Base-by-base conservation (phyloP, 2,329 filamentous ascomycete species). In the Aaosphaeria arxii region DNA sequence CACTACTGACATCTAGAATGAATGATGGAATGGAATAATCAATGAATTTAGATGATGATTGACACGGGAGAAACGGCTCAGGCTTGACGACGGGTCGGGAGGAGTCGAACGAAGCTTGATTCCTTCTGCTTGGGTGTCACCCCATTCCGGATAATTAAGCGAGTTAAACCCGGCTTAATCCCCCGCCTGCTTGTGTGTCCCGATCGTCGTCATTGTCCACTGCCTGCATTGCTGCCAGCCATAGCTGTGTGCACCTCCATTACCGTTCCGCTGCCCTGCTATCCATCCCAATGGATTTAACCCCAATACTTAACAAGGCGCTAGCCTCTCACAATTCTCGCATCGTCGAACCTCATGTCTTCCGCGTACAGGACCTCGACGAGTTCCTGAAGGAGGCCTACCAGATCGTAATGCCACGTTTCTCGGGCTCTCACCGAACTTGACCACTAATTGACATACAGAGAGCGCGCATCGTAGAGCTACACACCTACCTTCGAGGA, bases 361-460 rank as follows among this genome's bases (percentile, higher is more conserved):
- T 71, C 52, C 66, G 66, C 50, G 60, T 71, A 44, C 64, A 66
- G 42, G 61, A 64, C 45, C 80, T 94, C 44, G 89, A 96, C 67
- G 87, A 88, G 61, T 99, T 97, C 67, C 77, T 97, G 32, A 91
- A 92, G 66, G 92, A 97, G 73, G 94, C 94, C 45, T 94, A 95
- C 73, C 84, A 87, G 67, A 96, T 97, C 70, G 91, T 95, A 75
- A 36, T 63, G 80, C 70, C 44, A 64, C 62, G 53, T 58, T 55
- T 52, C 55, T 48, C 32, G 40, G 42, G 45, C 45, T 44, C 35
- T 47, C 47, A 36, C 39, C 29, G 30, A 38, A 47, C 47, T 24
- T 47, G 54, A 55, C 61, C 68, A 55, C 62, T 63, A 50, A 60
- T 49, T 30, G 30, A 42, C 41, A 41, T 40, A 13, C 63, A 95